phyloP scores from a whole-genome alignment of 2,329 filamentous ascomycete genomes.

The Gliomastix tumulicola region DNA sequence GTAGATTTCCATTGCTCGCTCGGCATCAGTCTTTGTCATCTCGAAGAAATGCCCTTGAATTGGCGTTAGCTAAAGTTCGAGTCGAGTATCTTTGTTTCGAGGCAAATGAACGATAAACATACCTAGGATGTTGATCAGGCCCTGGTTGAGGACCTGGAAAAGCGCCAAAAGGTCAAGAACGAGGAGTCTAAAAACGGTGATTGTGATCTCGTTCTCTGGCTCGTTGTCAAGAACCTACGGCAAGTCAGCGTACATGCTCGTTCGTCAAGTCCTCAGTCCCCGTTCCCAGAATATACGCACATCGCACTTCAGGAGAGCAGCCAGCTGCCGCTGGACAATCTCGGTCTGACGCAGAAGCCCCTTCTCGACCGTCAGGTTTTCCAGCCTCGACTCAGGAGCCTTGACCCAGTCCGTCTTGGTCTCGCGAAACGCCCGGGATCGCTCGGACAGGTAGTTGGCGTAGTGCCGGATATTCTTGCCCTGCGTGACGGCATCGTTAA shows the following conservation, averaged over 20 bases:
- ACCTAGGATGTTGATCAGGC: slow-evolving; percentile 95
- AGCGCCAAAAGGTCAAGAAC: slow-evolving; percentile 84
- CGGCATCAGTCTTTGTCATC: slow-evolving; percentile 90
- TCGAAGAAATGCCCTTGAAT: slow-evolving; percentile 93
- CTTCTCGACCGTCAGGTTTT: slow-evolving; percentile 83
- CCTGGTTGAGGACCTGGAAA: slow-evolving; percentile 94
- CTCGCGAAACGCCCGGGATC: slow-evolving; percentile 74
- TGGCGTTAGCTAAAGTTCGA: slow-evolving; percentile 6
- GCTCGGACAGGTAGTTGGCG: slow-evolving; percentile 75
- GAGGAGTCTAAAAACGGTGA: slow-evolving; percentile 86
- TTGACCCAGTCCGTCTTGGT: slow-evolving; percentile 89
- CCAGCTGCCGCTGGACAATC: slow-evolving; percentile 80
- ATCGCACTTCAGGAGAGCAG: slow-evolving; percentile 81
- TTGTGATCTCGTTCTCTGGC: slow-evolving; percentile 91
- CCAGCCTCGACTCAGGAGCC: slow-evolving; percentile 72
- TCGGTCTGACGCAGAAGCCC: slow-evolving; percentile 89
- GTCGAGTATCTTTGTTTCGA: slow-evolving; percentile 5
- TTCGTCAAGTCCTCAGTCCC: background rate
- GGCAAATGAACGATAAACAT: too few species aligned
- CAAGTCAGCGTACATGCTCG: too few species aligned
- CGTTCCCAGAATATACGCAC: too few species aligned
- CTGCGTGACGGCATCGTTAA: slow-evolving; percentile 92
- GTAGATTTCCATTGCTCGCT: slow-evolving; percentile 87
- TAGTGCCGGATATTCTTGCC: slow-evolving; percentile 93
- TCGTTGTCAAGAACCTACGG: slow-evolving; percentile 80